Evolutionary conservation across 148 eudicot species (phyloP).

Genomic region (Cornus controversa): DNA sequence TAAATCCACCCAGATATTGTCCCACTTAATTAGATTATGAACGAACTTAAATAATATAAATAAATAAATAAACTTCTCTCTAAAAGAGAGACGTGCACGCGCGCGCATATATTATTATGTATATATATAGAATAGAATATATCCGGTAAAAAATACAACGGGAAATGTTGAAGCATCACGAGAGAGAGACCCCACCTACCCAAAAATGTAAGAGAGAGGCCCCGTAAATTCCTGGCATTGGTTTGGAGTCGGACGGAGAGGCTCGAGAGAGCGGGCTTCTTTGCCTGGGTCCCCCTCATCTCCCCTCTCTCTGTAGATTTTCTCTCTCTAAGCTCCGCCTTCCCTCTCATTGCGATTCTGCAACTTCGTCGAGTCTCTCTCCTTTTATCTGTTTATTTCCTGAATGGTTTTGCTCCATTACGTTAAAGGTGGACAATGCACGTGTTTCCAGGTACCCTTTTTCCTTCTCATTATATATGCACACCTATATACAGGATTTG

Average conservation of each 20-base stretch:
- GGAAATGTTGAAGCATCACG: background rate
- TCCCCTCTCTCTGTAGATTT: background rate
- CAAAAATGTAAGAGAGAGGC: background rate
- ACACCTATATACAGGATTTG: background rate
- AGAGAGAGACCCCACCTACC: no score
- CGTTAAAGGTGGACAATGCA: background rate
- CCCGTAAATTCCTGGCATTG: slow-evolving; percentile 20
- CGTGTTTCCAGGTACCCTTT: slow-evolving; percentile 10
- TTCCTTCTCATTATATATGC: background rate
- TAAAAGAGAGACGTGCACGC: no score
- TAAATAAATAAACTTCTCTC: no score
- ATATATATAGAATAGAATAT: no score
- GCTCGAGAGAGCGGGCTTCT: background rate
- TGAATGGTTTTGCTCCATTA: background rate
- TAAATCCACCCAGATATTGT: no score
- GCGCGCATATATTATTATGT: no score
- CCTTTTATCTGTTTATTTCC: background rate
- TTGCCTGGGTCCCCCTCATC: background rate
- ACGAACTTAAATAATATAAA: no score
- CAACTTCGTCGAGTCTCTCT: background rate
- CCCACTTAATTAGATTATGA: no score
- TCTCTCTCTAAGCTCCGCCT: slow-evolving; percentile 1
- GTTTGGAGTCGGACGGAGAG: slow-evolving; percentile 9
- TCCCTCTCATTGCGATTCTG: slow-evolving; percentile 7
- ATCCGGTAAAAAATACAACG: no score